Evolutionary conservation across 768 basidiomycete genomes (phyloP).

Genomic region (Leucosporidium scottii): DNA sequence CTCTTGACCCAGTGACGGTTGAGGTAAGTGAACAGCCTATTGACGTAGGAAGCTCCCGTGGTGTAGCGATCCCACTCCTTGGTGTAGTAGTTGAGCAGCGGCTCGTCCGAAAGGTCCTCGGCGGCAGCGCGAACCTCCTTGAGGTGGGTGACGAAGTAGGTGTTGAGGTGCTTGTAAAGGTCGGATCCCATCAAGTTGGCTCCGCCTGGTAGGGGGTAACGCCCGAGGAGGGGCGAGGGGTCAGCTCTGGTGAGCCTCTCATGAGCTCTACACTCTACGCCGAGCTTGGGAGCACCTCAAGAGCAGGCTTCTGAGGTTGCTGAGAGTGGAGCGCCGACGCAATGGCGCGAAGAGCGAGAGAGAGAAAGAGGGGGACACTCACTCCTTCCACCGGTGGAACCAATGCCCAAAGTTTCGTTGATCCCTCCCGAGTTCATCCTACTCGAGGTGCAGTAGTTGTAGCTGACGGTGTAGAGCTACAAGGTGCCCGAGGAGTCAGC

Average conservation of each 20-base stretch:
- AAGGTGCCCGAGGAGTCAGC: not conserved
- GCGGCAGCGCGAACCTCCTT: slow-evolving; percentile 59
- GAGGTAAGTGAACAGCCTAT: slow-evolving; percentile 92
- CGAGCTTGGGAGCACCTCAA: not conserved
- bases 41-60: slow-evolving; percentile 92
- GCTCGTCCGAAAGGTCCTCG: slow-evolving; percentile 75
- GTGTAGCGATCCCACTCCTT: slow-evolving; percentile 94
- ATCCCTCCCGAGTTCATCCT: slow-evolving; percentile 41
- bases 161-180: slow-evolving; percentile 87
- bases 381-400: slow-evolving; percentile 21
- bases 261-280: not conserved
- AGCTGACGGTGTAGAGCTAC: slow-evolving; percentile 75
- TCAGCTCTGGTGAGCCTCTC: not conserved
- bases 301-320: not conserved
- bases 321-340: too few species aligned
- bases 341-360: slow-evolving; percentile 1
- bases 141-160: slow-evolving; percentile 80
- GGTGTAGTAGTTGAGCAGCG: slow-evolving; percentile 81
- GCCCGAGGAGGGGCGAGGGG: not conserved
- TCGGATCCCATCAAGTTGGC: slow-evolving; percentile 96
- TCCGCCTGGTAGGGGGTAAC: slow-evolving; percentile 45
- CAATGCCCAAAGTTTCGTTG: slow-evolving; percentile 36
- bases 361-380: not conserved
- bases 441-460: slow-evolving; percentile 94
- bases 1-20: slow-evolving; percentile 99